Percentiles rank a stretch among this genome's conserved stretches.
Conservation (phyloP, 768 basidiomycete genomes). For the Dendrothele bispora region DNA sequence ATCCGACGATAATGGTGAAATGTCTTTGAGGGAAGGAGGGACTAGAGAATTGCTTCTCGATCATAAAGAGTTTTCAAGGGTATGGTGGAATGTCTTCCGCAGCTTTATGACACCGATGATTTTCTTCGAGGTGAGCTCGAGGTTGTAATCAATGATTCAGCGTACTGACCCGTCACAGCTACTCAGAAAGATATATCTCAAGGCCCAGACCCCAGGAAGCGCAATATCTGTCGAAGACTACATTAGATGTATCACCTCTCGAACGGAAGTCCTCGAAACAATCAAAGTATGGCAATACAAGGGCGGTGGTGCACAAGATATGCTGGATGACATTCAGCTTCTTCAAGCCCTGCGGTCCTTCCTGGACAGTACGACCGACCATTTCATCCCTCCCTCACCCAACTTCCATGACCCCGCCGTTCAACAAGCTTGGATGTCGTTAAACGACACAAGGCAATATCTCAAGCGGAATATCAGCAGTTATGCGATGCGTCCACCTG, state of each 20-base stretch:
- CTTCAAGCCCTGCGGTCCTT: conserved; percentile 60
- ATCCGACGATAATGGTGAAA: conserved; percentile 86
- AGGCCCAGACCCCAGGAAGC: conserved; percentile 43
- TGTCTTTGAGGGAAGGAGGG: conserved; percentile 71
- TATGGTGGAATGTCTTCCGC: conserved; percentile 85
- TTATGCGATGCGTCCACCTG: conserved; percentile 62
- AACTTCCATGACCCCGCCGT: conserved; percentile 45
- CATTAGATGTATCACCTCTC: conserved; percentile 47
- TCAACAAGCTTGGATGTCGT: conserved; percentile 42
- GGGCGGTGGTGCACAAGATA: conserved; percentile 79
- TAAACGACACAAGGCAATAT: conserved; percentile 42
- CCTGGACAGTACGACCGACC: conserved; percentile 54
- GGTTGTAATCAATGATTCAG: background rate
- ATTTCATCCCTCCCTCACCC: conserved; percentile 42
- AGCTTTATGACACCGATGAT: conserved; percentile 80
- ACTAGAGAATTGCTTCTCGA: conserved; percentile 74
- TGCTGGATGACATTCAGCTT: conserved; percentile 69
- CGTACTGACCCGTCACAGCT: conserved; percentile 42
- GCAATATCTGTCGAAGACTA: conserved; percentile 45
- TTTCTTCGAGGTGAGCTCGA: conserved; percentile 73
- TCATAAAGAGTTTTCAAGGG: conserved; percentile 65
- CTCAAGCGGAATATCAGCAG: conserved; percentile 48
- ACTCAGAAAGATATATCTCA: conserved; percentile 71
- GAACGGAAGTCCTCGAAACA: conserved; percentile 64
- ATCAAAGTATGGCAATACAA: conserved; percentile 70